Evolutionary conservation across 768 basidiomycete genomes (phyloP), one percentile per base, ranked within the genome.

Genomic region (Lentinula edodes): DNA sequence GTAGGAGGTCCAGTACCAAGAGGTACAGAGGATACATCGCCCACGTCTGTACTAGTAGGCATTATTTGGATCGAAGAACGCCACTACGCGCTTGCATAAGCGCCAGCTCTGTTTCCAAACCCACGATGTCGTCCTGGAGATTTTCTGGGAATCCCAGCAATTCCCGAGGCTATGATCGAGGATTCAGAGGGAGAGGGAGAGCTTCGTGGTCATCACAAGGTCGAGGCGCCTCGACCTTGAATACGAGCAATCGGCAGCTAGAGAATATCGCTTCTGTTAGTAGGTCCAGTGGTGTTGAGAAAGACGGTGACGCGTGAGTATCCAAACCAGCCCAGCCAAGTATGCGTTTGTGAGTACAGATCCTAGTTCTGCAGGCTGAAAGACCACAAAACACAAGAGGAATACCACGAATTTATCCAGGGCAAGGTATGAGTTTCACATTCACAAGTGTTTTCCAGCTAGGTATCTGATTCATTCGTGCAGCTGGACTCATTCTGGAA

Each of bases 221-320:
- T 61, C 62, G 64, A 57, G 53, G 42, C 18, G 60, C 52, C 15
- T 52, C 57, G 10, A 16, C 16, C 23, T 35, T 60, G 63, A 38
- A 15, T 18, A 36, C 45, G 23, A 62, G 66, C 15, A 68, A 66
- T 61, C 66, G 74, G 54, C 80, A 75, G 48, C 86, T 90, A 85
- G 83, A 88, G 61, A 73, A 81, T 54, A 81, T 91, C 52, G 80
- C 89, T 1, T 89, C 88, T 1, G 83, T 91, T 52, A 91, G 90
- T 68, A 80, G 90, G 43, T 90, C 88, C 66, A 87, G 90, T 65
- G 89, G 90, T 9, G 69, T 91, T 28, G 87, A 87, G 66, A 85
- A 82, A 65, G 88, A 84, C 62, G 89, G 90, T 42, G 87, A 91
- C 73, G 80, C 82, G 90, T 92, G 72, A 80, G 90, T 68, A 28